Evolutionary conservation across 2,329 filamentous ascomycete species (phyloP).

Genomic region (Nigrograna mackinnonii): DNA sequence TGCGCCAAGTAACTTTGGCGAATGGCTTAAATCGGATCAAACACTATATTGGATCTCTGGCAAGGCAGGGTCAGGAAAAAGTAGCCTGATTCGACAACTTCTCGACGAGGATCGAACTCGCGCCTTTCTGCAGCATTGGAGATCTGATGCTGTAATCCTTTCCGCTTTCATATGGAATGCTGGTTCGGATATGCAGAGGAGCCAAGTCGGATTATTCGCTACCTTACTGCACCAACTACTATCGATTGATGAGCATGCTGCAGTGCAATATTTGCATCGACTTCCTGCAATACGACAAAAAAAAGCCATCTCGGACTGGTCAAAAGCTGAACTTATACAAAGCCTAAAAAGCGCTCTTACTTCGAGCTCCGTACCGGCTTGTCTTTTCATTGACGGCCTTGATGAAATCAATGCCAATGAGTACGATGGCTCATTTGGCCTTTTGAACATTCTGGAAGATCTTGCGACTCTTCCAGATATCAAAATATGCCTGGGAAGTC

Average conservation of each 20-base stretch:
- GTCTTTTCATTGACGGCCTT: conserved; percentile 7
- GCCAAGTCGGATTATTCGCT: neutral
- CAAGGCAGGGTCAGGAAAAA: conserved; percentile 53
- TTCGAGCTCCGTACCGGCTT: neutral
- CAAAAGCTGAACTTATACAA: neutral
- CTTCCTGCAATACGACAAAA: neutral
- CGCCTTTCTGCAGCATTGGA: neutral
- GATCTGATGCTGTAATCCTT: neutral
- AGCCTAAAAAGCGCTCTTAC: neutral
- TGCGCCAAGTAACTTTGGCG: too few relatives aligned
- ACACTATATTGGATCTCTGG: conserved; percentile 42
- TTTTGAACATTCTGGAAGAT: neutral
- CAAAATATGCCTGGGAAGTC: conserved; percentile 5
- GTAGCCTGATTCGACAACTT: conserved; percentile 43
- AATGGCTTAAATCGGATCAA: conserved; percentile 11
- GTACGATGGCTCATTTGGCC: neutral
- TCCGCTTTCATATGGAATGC: neutral
- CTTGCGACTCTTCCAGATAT: neutral
- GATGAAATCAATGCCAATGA: conserved; percentile 4
- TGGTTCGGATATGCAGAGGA: neutral
- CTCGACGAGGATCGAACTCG: neutral
- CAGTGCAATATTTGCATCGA: neutral
- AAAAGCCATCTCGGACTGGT: neutral
- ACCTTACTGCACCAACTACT: conserved; percentile 1
- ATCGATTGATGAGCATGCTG: neutral